phyloP scores from a whole-genome alignment of 2,329 filamentous ascomycete genomes.

The Xylariaceae sp. region DNA sequence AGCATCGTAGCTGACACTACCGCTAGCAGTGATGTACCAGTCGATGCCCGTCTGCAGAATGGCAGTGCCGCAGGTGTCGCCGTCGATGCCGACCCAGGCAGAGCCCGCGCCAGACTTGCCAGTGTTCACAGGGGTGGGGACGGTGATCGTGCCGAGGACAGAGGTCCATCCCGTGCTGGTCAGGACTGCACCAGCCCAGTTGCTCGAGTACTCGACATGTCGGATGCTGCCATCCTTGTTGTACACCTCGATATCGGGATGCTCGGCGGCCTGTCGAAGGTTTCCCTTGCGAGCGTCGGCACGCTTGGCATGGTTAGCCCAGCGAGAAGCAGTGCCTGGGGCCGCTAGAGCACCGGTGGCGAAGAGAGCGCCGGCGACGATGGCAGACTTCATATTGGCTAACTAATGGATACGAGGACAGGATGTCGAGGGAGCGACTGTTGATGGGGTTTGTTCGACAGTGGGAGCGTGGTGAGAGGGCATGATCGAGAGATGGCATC shows the following conservation, averaged over 20 bases:
- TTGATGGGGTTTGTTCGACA: too few relatives aligned
- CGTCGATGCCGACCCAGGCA: conserved; percentile 60
- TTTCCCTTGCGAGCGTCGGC: conserved; percentile 10
- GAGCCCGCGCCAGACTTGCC: conserved; percentile 17
- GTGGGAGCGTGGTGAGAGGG: too few relatives aligned
- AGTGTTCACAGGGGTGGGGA: conserved; percentile 45
- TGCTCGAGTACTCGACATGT: conserved; percentile 49
- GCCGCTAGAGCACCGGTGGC: conserved; percentile 43
- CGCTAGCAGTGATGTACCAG: conserved; percentile 46
- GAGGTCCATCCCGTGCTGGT: conserved; percentile 47
- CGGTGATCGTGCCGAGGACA: conserved; percentile 53
- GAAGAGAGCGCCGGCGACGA: conserved; percentile 37
- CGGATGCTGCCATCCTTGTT: conserved; percentile 35
- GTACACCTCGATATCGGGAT: conserved; percentile 19
- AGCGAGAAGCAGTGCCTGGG: conserved; percentile 42
- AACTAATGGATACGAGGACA: background rate
- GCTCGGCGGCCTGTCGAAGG: conserved; percentile 32
- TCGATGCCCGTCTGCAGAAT: conserved; percentile 59
- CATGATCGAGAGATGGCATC: too few relatives aligned
- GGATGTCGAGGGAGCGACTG: too few relatives aligned
- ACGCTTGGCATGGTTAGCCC: conserved; percentile 32
- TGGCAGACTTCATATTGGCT: conserved; percentile 49
- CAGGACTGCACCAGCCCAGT: conserved; percentile 60
- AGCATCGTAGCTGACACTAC: conserved; percentile 45
- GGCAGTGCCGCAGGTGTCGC: conserved; percentile 52